Conservation (phyloP, 495 filamentous ascomycete species). For the Trichoderma erinaceum region DNA sequence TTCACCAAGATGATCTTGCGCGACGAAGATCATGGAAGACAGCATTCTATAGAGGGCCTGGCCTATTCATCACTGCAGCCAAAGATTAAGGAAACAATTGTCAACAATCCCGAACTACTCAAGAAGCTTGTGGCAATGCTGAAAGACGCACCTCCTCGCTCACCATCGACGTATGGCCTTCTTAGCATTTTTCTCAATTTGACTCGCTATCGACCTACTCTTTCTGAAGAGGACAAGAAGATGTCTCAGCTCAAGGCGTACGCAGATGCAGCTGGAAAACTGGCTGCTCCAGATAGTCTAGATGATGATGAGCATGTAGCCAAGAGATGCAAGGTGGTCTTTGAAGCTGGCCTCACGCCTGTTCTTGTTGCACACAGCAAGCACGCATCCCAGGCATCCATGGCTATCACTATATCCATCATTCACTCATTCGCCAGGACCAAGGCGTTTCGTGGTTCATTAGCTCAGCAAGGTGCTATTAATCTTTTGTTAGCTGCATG, state of each 20-base stretch:
- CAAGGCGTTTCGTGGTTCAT: constrained; percentile 61
- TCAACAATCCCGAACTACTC: constrained; percentile 59
- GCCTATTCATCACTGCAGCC: constrained; percentile 84
- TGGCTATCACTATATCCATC: constrained; percentile 65
- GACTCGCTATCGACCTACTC: constrained; percentile 68
- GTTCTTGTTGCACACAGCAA: constrained; percentile 66
- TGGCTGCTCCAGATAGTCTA: constrained; percentile 55
- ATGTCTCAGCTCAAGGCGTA: constrained; percentile 88
- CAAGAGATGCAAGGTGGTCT: constrained; percentile 66
- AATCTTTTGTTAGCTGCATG: constrained; percentile 71
- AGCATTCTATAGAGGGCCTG: constrained; percentile 82
- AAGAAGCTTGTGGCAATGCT: constrained; percentile 59
- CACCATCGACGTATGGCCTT: constrained; percentile 73
- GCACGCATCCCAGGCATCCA: constrained; percentile 55
- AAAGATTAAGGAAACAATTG: constrained; percentile 72
- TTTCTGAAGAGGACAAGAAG: constrained; percentile 86
- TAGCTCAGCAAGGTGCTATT: constrained; percentile 87
- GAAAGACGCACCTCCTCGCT: constrained; percentile 51
- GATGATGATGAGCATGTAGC: constrained; percentile 69
- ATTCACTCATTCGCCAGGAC: constrained; percentile 68
- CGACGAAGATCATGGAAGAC: constrained; percentile 47
- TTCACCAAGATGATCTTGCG: constrained; percentile 72
- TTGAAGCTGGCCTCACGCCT: constrained; percentile 68
- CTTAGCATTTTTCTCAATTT: constrained; percentile 79
- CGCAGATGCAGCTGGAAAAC: constrained; percentile 68